Base-by-base conservation (phyloP, 129 eudicot genomes). In the Erigeron canadensis region DNA sequence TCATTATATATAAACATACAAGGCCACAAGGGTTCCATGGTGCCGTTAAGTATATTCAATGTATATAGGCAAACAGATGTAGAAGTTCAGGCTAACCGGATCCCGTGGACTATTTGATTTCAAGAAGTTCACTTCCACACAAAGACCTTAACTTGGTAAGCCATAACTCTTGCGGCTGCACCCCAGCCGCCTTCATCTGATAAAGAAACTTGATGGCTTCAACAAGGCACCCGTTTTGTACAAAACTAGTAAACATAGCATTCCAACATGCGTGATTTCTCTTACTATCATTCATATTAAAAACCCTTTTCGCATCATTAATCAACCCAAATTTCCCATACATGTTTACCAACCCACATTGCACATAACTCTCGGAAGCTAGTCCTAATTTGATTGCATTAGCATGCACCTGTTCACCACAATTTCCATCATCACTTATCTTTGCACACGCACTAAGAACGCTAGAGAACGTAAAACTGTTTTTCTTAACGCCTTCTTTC, bases 361-460 rank as follows among this genome's bases (percentile, higher is more conserved):
- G 96, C 81, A 92, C 95, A 74, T 76, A 84, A 48, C 77, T 69
- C 44, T 89, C 73, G 4, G 84, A 81, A 15, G 81, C 91, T 10
- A 86, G 67, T 8, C 93, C 95, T 37, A 78, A 78, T 50, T 92
- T 92, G 62, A 92, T 81, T 4, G 76, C 91, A 75, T 77, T 78
- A 0, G 87, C 95, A 73, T 92, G 96, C 54, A 92, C 89, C 70
- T 88, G 96, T 54, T 72, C 80, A 63, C 98, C 98, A 55, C 81
- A 92, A 38, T 22, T 78, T 46, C 89, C 87, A 54, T 78, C 80
- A 38, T 86, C 91, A 34, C 69, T 60, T 56, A 82, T 71, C 64
- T 82, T 81, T 0, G 89, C 79, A 74, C 98, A 92, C 0, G 98
- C 96, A 74, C 84, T 86, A 34, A 92, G 89, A 80, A 92, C 95